Conservation (phyloP, 257 asterid genomes). For the Osmanthus fragrans region DNA sequence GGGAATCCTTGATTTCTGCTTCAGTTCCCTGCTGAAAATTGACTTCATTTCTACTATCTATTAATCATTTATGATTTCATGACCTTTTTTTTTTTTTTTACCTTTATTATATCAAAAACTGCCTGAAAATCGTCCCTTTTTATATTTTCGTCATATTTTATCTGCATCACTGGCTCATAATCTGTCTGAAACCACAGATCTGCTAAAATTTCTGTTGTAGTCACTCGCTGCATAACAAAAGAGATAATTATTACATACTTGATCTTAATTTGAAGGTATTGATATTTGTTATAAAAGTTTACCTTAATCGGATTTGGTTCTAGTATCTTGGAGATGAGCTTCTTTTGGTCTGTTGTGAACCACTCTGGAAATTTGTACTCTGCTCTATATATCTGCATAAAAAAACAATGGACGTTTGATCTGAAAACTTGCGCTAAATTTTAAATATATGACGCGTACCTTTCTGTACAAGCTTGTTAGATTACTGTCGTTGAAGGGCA, state of each 20-base stretch:
- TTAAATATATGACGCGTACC: constrained; percentile 8
- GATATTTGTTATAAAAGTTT: neutral
- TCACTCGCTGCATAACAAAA: constrained; percentile 22
- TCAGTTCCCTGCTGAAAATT: constrained; percentile 18
- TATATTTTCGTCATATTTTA: constrained; percentile 14
- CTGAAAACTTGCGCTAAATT: neutral
- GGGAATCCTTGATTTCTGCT: constrained; percentile 11
- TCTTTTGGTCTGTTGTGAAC: constrained; percentile 28
- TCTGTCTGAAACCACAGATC: constrained; percentile 33
- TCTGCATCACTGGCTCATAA: constrained; percentile 15
- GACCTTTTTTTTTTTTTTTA: neutral
- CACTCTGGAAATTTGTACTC: constrained; percentile 29
- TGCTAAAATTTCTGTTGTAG: constrained; percentile 27
- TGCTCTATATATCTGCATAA: constrained; percentile 27
- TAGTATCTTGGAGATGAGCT: constrained; percentile 27
- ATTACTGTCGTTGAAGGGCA: constrained; percentile 31
- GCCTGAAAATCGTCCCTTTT: constrained; percentile 22
- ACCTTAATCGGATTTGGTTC: constrained; percentile 31
- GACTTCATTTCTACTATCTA: neutral
- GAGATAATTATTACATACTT: neutral
- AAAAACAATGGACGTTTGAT: neutral
- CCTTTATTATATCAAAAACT: constrained; percentile 21
- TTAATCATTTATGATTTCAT: neutral
- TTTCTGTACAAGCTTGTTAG: constrained; percentile 28
- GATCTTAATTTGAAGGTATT: neutral